phyloP scores from a whole-genome alignment of 371 early-diverging fungal genomes.

The Zychaea mexicana region DNA sequence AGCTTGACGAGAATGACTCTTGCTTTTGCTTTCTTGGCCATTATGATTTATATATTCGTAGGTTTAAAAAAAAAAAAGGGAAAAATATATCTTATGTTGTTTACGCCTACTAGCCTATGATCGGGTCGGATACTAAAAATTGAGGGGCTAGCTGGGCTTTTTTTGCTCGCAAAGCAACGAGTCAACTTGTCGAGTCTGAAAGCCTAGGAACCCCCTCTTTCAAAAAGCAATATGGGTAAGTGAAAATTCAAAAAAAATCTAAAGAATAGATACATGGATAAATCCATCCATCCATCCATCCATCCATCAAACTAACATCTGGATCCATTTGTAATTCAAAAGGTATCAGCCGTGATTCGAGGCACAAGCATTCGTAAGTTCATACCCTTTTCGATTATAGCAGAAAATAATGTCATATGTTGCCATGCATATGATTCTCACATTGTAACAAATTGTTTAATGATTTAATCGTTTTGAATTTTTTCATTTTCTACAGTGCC shows the following conservation, averaged over 20 bases:
- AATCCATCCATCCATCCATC: constrained; percentile 5
- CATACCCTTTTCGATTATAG: too few species aligned
- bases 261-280: background rate
- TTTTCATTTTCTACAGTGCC: constrained; percentile 3
- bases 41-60: background rate
- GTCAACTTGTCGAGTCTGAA: background rate
- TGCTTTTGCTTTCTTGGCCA: constrained; percentile 89
- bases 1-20: constrained; percentile 80
- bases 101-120: too few species aligned
- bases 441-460: too few species aligned
- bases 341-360: constrained; percentile 21
- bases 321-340: constrained; percentile 5
- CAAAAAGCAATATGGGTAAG: constrained; percentile 4
- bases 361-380: constrained; percentile 19
- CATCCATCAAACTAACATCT: background rate
- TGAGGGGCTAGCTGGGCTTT: background rate
- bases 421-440: too few species aligned
- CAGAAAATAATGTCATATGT: background rate
- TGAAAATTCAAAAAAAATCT: background rate
- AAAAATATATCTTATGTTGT: background rate
- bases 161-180: background rate
- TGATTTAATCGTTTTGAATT: too few species aligned
- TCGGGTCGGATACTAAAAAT: background rate
- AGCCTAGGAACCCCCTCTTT: constrained; percentile 1
- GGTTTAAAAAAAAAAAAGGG: background rate